Percentiles rank a stretch among this genome's conserved stretches.
phyloP scores from a whole-genome alignment of 2,329 filamentous ascomycete species.

The Penicillium sp. region DNA sequence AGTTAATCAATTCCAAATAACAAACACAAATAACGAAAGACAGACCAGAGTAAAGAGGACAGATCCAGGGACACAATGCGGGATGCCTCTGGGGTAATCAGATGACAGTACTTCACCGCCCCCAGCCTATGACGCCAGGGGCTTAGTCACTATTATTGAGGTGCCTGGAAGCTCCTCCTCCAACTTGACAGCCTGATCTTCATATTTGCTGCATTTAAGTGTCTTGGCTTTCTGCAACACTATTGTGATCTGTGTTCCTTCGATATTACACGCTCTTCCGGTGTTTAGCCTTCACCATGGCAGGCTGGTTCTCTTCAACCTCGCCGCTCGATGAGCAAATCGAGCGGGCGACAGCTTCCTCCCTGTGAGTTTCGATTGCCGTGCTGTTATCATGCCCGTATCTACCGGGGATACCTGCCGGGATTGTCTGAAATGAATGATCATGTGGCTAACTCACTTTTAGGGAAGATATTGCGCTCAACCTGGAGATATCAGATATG shows the following conservation, averaged over 20 bases:
- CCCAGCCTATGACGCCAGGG: conserved; percentile 38
- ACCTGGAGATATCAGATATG: conserved; percentile 96
- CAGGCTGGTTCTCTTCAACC: conserved; percentile 93
- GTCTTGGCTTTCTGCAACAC: conserved; percentile 31
- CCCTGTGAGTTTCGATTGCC: conserved; percentile 63
- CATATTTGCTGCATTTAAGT: conserved; percentile 6
- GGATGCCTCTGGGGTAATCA: conserved; percentile 25
- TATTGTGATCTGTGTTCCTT: conserved; percentile 25
- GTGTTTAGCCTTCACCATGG: conserved; percentile 64
- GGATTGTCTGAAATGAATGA: neutral
- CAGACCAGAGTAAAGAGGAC: conserved; percentile 10
- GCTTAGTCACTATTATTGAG: conserved; percentile 26
- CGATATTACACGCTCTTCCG: neutral
- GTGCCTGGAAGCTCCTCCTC: conserved; percentile 21
- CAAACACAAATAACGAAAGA: conserved; percentile 8
- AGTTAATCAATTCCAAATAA: conserved; percentile 1
- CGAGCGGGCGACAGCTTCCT: conserved; percentile 90
- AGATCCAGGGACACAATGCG: conserved; percentile 21
- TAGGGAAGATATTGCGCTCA: conserved; percentile 94
- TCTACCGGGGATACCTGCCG: neutral
- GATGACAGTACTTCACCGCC: conserved; percentile 34
- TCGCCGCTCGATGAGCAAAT: conserved; percentile 95
- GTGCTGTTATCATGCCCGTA: conserved; percentile 10
- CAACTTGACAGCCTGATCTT: conserved; percentile 17
- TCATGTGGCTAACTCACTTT: conserved; percentile 12